These are phyloP conservation scores for Colletotrichum salicis DNA, from an alignment of 2,329 filamentous ascomycete genomes.

Conservation along the genomic window DNA sequence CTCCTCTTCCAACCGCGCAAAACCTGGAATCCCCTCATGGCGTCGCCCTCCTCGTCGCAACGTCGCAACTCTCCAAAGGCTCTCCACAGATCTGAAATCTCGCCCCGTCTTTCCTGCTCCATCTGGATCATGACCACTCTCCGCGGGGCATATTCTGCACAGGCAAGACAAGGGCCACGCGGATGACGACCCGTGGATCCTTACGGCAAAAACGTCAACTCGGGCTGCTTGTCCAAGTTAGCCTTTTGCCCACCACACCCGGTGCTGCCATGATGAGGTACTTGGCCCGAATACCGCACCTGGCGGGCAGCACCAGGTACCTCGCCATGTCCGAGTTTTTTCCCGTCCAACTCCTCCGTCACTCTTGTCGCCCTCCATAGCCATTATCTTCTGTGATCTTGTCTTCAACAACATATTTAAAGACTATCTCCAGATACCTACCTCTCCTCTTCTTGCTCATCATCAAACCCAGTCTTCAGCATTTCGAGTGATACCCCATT, in stretches of 20 bases:
- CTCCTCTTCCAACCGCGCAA: background rate
- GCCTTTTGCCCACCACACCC: background rate
- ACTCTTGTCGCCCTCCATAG: background rate
- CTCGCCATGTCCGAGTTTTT: conserved; percentile 21
- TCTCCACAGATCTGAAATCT: conserved; percentile 33
- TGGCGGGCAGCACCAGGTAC: conserved; percentile 13
- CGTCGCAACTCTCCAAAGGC: background rate
- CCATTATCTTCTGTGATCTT: conserved; percentile 4
- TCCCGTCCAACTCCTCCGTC: conserved; percentile 13
- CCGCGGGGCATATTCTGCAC: conserved; percentile 14
- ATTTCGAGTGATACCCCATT: background rate
- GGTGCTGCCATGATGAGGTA: conserved; percentile 16
- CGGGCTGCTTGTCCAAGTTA: conserved; percentile 30
- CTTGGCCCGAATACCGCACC: conserved; percentile 7
- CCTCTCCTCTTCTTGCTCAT: background rate
- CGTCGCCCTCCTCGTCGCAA: conserved; percentile 16
- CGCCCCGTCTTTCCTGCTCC: conserved; percentile 33
- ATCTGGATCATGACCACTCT: conserved; percentile 13
- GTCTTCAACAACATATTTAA: conserved; percentile 34
- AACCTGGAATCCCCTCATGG: conserved; percentile 29
- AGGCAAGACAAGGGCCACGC: conserved; percentile 2
- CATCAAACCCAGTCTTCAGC: conserved; percentile 1
- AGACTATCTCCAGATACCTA: conserved; percentile 8
- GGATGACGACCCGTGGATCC: background rate
- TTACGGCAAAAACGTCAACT: conserved; percentile 14